Percentiles rank a stretch among this genome's conserved stretches.
Conservation (phyloP, 345 rosid genomes). For the Passiflora organensis region DNA sequence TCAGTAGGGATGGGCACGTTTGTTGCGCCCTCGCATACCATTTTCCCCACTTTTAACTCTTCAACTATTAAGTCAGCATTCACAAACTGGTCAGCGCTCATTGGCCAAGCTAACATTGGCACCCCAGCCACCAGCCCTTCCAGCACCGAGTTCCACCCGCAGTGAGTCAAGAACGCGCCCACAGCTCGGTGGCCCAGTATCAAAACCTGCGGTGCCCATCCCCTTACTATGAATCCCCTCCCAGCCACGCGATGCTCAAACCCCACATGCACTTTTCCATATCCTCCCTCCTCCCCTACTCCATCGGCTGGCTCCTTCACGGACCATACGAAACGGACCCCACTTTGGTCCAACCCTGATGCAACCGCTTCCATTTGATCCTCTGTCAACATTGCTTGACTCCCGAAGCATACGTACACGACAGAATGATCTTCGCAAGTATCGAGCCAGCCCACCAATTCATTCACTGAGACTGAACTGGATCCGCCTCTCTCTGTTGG, state of each 20-base stretch:
- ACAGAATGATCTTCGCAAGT: constrained; percentile 36
- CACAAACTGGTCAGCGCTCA: constrained; percentile 54
- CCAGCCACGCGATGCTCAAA: constrained; percentile 46
- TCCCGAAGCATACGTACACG: constrained; percentile 73
- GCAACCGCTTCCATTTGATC: constrained; percentile 43
- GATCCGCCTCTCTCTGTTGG: constrained; percentile 39
- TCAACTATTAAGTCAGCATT: constrained; percentile 51
- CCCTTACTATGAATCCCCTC: constrained; percentile 44
- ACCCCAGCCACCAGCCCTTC: constrained; percentile 49
- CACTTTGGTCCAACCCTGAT: constrained; percentile 39
- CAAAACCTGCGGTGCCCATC: constrained; percentile 53
- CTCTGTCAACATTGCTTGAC: constrained; percentile 41
- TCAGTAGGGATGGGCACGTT: constrained; percentile 33
- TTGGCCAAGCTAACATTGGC: constrained; percentile 61
- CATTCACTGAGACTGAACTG: constrained; percentile 23
- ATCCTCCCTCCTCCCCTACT: background rate
- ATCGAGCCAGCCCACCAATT: constrained; percentile 54
- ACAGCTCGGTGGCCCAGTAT: constrained; percentile 45
- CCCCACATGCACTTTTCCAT: constrained; percentile 19
- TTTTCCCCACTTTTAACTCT: constrained; percentile 39
- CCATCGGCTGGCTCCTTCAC: constrained; percentile 22
- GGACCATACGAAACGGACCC: constrained; percentile 50
- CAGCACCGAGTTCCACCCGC: constrained; percentile 63
- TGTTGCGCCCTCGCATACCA: constrained; percentile 41
- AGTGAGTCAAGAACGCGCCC: constrained; percentile 57